Base-by-base conservation (phyloP, 163 green algal genomes). In the Scenedesmus sp. region DNA sequence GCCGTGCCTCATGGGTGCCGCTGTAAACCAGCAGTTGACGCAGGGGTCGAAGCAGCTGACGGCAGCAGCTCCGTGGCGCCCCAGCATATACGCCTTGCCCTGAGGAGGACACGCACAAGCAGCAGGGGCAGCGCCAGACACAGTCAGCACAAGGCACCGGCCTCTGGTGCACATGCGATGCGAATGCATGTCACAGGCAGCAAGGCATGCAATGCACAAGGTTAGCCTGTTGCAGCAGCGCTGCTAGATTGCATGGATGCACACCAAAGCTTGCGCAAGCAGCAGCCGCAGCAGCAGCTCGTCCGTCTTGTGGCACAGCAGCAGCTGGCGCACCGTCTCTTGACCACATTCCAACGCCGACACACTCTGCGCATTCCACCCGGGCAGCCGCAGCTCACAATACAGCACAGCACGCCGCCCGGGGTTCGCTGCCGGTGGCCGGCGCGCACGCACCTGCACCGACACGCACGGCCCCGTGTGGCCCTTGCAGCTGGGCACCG, bases 1-100 rank as follows among this genome's bases (percentile, higher is more conserved):
- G 37, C 82, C 82, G 10, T 61, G 35, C 22, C 49, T 33, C 82
- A 87, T 87, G 33, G 56, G n/a, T 30, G 82, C 51, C 37, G 82
- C 53, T 4, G 53, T 68, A 35, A 87, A 87, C 82, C 82, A 87
- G 82, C 51, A 87, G 51, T 76, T 56, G 53, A 87, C 51, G 40
- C 33, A 78, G 51, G 82, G 82, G 53, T 87, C 82, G 37, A 78
- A 87, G 82, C 82, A 87, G n/a, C n/a, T 49, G 10, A 87, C 82
- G 10, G 51, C 33, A 46, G 82, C 82, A 56, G 82, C 70, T 6
- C 51, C 35, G 30, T 87, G 82, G 18, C 82, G 37, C 20, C 82
- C 82, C 35, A 87, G 37, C 82, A 87, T 76, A 35, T 42, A 87
- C 0, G 82, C 82, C 35, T 87, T 87, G 51, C 51, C 82, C 82